A percentile compares a stretch with the other conserved stretches of the same genome.
Evolutionary conservation across 129 eudicot species (phyloP).

Genomic region (Helichrysum umbraculigerum): DNA sequence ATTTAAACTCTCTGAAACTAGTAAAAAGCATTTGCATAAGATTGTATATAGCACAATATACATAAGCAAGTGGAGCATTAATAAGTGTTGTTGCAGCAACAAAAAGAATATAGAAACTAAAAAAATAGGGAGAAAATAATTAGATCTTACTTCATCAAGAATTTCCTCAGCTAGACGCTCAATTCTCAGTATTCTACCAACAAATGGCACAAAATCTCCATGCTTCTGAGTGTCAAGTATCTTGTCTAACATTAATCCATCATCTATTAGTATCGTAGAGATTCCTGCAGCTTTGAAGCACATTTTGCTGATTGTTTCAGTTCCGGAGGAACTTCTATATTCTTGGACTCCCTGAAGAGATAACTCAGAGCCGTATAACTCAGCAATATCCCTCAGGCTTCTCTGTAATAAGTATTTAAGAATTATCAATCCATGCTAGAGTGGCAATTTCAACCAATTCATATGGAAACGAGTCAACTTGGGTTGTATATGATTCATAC

Average conservation of each 20-base stretch:
- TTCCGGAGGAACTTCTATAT: constrained; percentile 52
- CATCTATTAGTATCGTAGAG: constrained; percentile 72
- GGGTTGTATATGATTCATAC: too few species aligned
- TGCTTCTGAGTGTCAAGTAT: constrained; percentile 60
- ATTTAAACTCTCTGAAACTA: too few species aligned
- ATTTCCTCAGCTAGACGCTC: constrained; percentile 85
- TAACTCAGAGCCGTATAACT: constrained; percentile 62
- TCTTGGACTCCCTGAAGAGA: constrained; percentile 75
- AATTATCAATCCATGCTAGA: neutral
- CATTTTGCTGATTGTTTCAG: constrained; percentile 50
- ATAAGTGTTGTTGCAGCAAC: neutral
- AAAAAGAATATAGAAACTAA: neutral
- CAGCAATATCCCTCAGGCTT: constrained; percentile 80
- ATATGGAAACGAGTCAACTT: neutral
- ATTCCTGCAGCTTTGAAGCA: constrained; percentile 89
- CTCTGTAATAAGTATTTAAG: constrained; percentile 52
- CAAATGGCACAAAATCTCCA: constrained; percentile 54
- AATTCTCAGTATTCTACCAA: constrained; percentile 83
- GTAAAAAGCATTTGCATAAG: neutral
- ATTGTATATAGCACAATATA: neutral
- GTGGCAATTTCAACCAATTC: neutral
- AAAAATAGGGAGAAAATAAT: neutral
- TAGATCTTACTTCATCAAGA: constrained; percentile 63
- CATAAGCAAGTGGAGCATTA: neutral
- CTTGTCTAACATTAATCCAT: constrained; percentile 79